Conservation (phyloP, 306 rosid species). For the Urtica urens region DNA sequence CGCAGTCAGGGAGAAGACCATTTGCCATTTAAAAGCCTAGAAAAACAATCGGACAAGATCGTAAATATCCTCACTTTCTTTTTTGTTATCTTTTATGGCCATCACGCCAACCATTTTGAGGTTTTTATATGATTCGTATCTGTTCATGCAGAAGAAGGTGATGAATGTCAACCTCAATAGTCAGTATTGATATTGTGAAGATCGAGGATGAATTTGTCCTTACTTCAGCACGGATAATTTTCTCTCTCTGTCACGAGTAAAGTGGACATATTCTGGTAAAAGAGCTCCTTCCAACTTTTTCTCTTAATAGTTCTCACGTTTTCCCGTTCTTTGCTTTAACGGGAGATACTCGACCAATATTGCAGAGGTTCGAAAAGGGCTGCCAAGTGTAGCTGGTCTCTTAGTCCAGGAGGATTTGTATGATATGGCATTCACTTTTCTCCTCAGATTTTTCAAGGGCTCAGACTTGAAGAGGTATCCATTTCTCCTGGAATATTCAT, state of each 20-base stretch:
- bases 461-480: constrained; percentile 73
- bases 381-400: constrained; percentile 66
- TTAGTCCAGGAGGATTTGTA: constrained; percentile 55
- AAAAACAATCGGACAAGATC: constrained; percentile 38
- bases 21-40: constrained; percentile 70
- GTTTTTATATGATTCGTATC: too few species aligned
- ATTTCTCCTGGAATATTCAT: too few species aligned
- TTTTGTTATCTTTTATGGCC: constrained; percentile 11
- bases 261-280: constrained; percentile 63
- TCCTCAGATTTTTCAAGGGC: constrained; percentile 74
- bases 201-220: constrained; percentile 77
- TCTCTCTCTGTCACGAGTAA: constrained; percentile 60
- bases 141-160: constrained; percentile 35
- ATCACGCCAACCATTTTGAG: too few species aligned
- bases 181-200: constrained; percentile 50
- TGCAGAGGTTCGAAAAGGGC: constrained; percentile 46
- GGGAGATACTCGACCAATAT: too few species aligned
- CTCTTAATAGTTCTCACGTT: neutral
- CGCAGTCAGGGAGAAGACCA: constrained; percentile 30
- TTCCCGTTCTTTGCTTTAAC: constrained; percentile 12
- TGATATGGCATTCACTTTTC: constrained; percentile 67
- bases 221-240: constrained; percentile 72
- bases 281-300: constrained; percentile 1
- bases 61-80: constrained; percentile 32
- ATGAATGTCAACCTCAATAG: constrained; percentile 37